Conservation (phyloP, 2,329 filamentous ascomycete genomes). For the Fusarium nygamai region DNA sequence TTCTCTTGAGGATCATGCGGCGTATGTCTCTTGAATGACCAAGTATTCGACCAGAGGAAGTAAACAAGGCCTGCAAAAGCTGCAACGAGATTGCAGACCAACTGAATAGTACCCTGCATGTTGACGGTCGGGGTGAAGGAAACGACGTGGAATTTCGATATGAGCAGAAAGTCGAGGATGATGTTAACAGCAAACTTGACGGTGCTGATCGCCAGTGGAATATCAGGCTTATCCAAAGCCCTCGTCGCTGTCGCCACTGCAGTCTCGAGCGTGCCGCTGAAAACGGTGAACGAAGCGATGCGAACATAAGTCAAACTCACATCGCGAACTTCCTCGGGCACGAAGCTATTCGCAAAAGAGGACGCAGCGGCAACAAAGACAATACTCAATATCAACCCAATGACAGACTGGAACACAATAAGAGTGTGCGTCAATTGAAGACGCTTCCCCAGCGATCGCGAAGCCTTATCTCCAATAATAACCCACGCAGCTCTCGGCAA, state of each 20-base stretch:
- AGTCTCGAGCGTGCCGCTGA: conserved; percentile 71
- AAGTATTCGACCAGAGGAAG: conserved; percentile 60
- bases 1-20: background rate
- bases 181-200: conserved; percentile 75
- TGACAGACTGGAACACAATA: conserved; percentile 65
- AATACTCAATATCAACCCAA: conserved; percentile 69
- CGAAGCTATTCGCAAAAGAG: conserved; percentile 68
- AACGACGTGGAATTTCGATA: conserved; percentile 72
- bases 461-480: conserved; percentile 72
- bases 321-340: conserved; percentile 66
- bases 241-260: conserved; percentile 70
- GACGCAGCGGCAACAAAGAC: conserved; percentile 64
- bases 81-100: conserved; percentile 68
- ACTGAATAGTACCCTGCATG: conserved; percentile 70
- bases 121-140: conserved; percentile 66
- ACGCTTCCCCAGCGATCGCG: conserved; percentile 60
- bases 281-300: conserved; percentile 69
- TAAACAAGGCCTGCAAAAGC: conserved; percentile 67
- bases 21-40: conserved; percentile 10
- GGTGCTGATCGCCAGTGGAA: conserved; percentile 72
- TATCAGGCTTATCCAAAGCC: conserved; percentile 74
- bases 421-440: conserved; percentile 71
- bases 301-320: conserved; percentile 71
- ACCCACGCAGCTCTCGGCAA: conserved; percentile 75
- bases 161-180: conserved; percentile 70